These are phyloP conservation scores for Aquilaria malaccensis DNA, from an alignment of 345 rosid genomes.

Conservation along the genomic window DNA sequence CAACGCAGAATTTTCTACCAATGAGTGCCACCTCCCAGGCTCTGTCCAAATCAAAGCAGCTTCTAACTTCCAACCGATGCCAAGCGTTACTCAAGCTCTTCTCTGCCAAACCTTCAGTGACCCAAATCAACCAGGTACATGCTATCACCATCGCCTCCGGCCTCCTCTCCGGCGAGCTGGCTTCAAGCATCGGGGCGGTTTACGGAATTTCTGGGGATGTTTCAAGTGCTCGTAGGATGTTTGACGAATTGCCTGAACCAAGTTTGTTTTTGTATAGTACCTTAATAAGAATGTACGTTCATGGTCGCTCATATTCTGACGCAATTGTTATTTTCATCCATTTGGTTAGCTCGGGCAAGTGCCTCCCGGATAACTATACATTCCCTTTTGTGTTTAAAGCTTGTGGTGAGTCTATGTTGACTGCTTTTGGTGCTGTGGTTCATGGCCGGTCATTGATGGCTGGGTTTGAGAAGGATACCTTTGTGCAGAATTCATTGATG, in stretches of 20 bases:
- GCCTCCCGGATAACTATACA: slow-evolving; percentile 43
- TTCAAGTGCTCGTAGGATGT: slow-evolving; percentile 32
- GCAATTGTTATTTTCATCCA: slow-evolving; percentile 33
- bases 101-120: slow-evolving; percentile 31
- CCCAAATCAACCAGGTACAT: slow-evolving; percentile 39
- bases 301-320: slow-evolving; percentile 21
- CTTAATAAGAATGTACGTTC: slow-evolving; percentile 34
- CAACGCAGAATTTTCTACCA: not conserved
- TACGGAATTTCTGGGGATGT: slow-evolving; percentile 22
- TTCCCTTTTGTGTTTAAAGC: slow-evolving; percentile 52
- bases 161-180: slow-evolving; percentile 19
- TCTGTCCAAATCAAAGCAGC: slow-evolving; percentile 11
- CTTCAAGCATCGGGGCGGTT: slow-evolving; percentile 6
- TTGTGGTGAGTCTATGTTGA: slow-evolving; percentile 32
- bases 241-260: slow-evolving; percentile 44
- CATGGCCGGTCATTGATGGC: slow-evolving; percentile 44
- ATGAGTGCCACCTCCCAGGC: slow-evolving; percentile 25
- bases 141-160: slow-evolving; percentile 37
- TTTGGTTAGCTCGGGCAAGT: slow-evolving; percentile 32
- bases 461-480: slow-evolving; percentile 24
- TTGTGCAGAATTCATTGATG: slow-evolving; percentile 51
- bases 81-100: slow-evolving; percentile 36
- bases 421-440: slow-evolving; percentile 31
- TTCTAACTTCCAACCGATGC: slow-evolving; percentile 18
- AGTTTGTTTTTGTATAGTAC: slow-evolving; percentile 32